These are phyloP conservation scores for Magnusiomyces paraingens DNA, from an alignment of 1,139 yeast species.

Conservation along the genomic window DNA sequence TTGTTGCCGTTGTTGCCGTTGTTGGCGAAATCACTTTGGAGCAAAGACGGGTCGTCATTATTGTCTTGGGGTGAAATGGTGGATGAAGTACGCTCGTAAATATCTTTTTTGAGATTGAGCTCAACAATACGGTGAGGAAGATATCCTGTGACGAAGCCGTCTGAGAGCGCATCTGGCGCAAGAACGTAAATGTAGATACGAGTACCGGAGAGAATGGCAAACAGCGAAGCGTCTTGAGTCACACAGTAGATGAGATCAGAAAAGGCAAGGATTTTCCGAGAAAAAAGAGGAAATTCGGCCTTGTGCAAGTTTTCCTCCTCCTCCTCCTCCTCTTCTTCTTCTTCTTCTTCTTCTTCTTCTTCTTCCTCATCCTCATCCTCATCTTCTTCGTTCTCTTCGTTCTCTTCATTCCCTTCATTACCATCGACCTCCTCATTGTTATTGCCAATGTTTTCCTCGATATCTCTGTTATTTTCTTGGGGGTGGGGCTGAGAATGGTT, in stretches of 20 bases:
- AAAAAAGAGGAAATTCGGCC: conserved; percentile 11
- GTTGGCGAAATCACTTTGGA: too few relatives aligned
- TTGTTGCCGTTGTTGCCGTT: too few relatives aligned
- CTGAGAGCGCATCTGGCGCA: conserved; percentile 8
- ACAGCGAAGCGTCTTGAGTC: conserved; percentile 11
- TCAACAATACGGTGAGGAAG: conserved; percentile 9
- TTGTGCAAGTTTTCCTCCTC: conserved; percentile 8
- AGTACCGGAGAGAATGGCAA: conserved; percentile 11
- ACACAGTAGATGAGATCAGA: conserved; percentile 10
- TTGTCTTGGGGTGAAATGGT: too few relatives aligned
- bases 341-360: conserved; percentile 8
- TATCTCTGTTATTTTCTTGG: too few relatives aligned
- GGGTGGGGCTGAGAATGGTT: too few relatives aligned
- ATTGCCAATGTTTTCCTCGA: not conserved
- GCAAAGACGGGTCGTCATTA: too few relatives aligned
- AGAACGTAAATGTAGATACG: conserved; percentile 11
- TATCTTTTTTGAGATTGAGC: not conserved
- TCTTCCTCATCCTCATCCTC: conserved; percentile 5
- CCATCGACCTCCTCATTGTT: not conserved
- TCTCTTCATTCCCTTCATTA: too few relatives aligned
- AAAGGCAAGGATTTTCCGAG: not conserved
- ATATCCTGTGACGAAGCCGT: conserved; percentile 10
- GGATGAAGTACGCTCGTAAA: too few relatives aligned
- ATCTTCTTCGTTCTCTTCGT: not conserved
- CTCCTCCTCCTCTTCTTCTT: conserved; percentile 6